Base-by-base conservation (phyloP, 257 asterid genomes). In the Primulina eburnea region DNA sequence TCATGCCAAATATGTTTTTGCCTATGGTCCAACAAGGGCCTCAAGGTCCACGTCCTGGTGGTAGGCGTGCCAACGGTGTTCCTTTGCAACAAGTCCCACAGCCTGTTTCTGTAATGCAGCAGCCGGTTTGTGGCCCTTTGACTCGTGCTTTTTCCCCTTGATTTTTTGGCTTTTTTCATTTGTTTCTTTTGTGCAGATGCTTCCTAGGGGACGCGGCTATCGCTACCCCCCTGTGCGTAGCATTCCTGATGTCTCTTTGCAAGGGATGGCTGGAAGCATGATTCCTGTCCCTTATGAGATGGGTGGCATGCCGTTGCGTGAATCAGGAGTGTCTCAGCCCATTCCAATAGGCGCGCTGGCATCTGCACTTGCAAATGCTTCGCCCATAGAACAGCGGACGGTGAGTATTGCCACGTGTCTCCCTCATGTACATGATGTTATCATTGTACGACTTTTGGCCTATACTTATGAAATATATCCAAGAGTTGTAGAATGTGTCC, bases 21-120 rank as follows among this genome's bases (percentile, higher is more conserved):
- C 97, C 97, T 60, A 18, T 94, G 89, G 90, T 88, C 79, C 99
- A 89, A 68, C 97, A 84, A 82, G 92, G 95, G 8, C 97, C 84
- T 78, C 98, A 86, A 78, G 99, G 99, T 37, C 96, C 88, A 58
- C 95, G 97, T 69, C 92, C 95, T 38, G 92, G 91, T 83, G 97
- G 96, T 67, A 86, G 97, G 75, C 90, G 97, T 30, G 78, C 74
- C 32, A 81, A 82, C 73, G 77, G 78, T 70, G 87, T 75, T 73
- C 88, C 89, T 9, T 58, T 83, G 83, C 99, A 89, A 70, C 97
- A 87, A 82, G 94, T 90, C 58, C 99, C 89, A 34, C 96, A 82
- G 40, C 88, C 92, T 32, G 86, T 87, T 53, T 92, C 94, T 4
- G 35, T 89, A 12, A 87, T 91, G 91, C 99, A 89, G 75, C 99